Percentiles rank a stretch among this genome's conserved stretches.
phyloP scores from a whole-genome alignment of 768 basidiomycete species.

The Sarcomyxa edulis region DNA sequence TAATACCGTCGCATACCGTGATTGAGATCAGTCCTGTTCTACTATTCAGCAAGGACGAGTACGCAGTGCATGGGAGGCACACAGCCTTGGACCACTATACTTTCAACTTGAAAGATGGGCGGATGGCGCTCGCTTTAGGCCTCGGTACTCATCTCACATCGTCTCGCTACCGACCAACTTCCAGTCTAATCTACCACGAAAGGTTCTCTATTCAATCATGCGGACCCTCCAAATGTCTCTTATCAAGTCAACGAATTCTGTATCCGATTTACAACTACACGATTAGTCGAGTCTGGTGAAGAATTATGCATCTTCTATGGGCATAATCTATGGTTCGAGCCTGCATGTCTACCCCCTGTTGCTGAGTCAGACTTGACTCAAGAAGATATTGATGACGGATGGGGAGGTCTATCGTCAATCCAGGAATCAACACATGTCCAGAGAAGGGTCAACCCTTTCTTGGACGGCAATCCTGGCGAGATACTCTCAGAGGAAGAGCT shows the following conservation, averaged over 20 bases:
- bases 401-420: slow-evolving; percentile 16
- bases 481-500: slow-evolving; percentile 52
- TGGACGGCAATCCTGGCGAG: slow-evolving; percentile 35
- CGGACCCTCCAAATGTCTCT: slow-evolving; percentile 62
- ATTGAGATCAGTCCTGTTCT: slow-evolving; percentile 85
- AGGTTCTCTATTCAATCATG: slow-evolving; percentile 86
- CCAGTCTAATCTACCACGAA: background rate
- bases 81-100: slow-evolving; percentile 73
- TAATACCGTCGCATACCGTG: slow-evolving; percentile 56
- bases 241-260: slow-evolving; percentile 48
- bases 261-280: slow-evolving; percentile 57
- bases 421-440: too few species aligned
- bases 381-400: slow-evolving; percentile 4
- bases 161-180: slow-evolving; percentile 1
- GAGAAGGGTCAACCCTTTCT: slow-evolving; percentile 19
- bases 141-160: slow-evolving; percentile 44
- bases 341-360: too few species aligned
- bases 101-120: slow-evolving; percentile 68
- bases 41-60: slow-evolving; percentile 69
- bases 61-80: slow-evolving; percentile 50
- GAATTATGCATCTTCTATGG: slow-evolving; percentile 82
- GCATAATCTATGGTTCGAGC: slow-evolving; percentile 61
- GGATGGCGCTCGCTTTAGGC: slow-evolving; percentile 75
- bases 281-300: slow-evolving; percentile 50
- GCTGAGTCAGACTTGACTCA: too few species aligned